Conservation (phyloP, 2,329 filamentous ascomycete species). For the Ascochyta pisi region DNA sequence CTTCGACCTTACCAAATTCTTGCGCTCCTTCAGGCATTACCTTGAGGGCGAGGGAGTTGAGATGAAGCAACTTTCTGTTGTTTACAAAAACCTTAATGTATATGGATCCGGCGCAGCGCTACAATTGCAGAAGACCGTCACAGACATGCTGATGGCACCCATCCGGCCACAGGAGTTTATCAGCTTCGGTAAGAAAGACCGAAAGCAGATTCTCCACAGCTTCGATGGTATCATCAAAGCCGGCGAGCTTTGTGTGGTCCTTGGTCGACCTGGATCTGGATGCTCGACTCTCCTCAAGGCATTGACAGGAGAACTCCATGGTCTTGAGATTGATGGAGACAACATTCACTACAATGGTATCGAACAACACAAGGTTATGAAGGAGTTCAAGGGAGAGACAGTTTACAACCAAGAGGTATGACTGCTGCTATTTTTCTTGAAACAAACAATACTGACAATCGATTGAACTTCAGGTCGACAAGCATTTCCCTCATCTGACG, state of each 20-base stretch:
- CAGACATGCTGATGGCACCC: constrained; percentile 64
- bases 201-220: constrained; percentile 62
- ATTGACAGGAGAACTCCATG: constrained; percentile 66
- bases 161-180: constrained; percentile 65
- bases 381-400: constrained; percentile 56
- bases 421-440: constrained; percentile 12
- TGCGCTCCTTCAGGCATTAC: constrained; percentile 57
- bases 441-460: neutral
- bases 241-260: constrained; percentile 57
- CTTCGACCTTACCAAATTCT: constrained; percentile 63
- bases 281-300: constrained; percentile 71
- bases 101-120: constrained; percentile 71
- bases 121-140: constrained; percentile 73
- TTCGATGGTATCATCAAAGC: constrained; percentile 62
- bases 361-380: constrained; percentile 51
- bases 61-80: constrained; percentile 63
- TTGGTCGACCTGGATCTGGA: constrained; percentile 61
- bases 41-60: constrained; percentile 64
- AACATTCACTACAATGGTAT: constrained; percentile 68
- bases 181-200: constrained; percentile 54
- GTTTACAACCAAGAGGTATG: constrained; percentile 54
- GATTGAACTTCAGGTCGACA: constrained; percentile 38
- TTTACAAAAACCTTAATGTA: constrained; percentile 70
- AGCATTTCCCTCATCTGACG: constrained; percentile 64
- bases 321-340: constrained; percentile 62